These are phyloP conservation scores for Umbelopsis sp. DNA, from an alignment of 371 early-diverging fungal genomes.

Conservation along the genomic window DNA sequence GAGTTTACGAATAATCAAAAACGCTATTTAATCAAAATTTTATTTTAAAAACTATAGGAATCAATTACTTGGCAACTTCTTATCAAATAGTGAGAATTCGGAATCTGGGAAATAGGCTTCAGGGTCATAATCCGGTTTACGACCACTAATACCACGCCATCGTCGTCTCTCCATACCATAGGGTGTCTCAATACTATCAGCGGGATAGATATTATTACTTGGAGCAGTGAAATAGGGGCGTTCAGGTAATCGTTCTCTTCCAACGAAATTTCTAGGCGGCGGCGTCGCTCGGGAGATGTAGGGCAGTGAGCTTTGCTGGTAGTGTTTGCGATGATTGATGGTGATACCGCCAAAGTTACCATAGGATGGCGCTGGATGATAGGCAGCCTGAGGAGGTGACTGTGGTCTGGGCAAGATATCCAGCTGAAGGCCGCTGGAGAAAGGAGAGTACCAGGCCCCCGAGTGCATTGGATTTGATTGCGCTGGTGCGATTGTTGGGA, in stretches of 20 bases:
- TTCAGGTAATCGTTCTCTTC: constrained; percentile 15
- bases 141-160: background rate
- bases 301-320: constrained; percentile 12
- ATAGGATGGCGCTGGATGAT: background rate
- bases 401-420: background rate
- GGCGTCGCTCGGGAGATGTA: background rate
- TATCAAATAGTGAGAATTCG: constrained; percentile 14
- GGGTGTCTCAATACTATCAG: background rate
- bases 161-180: constrained; percentile 5
- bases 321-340: constrained; percentile 9
- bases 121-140: background rate
- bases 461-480: background rate
- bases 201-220: background rate
- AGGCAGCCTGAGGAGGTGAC: background rate
- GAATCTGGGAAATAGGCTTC: background rate
- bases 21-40: background rate
- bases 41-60: background rate
- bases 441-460: constrained; percentile 7
- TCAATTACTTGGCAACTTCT: background rate
- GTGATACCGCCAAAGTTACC: background rate
- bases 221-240: background rate
- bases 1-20: background rate
- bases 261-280: constrained; percentile 1
- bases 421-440: constrained; percentile 7
- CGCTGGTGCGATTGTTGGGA: background rate